Evolutionary conservation across 306 rosid species (phyloP).

Genomic region (Fragaria ananassa): DNA sequence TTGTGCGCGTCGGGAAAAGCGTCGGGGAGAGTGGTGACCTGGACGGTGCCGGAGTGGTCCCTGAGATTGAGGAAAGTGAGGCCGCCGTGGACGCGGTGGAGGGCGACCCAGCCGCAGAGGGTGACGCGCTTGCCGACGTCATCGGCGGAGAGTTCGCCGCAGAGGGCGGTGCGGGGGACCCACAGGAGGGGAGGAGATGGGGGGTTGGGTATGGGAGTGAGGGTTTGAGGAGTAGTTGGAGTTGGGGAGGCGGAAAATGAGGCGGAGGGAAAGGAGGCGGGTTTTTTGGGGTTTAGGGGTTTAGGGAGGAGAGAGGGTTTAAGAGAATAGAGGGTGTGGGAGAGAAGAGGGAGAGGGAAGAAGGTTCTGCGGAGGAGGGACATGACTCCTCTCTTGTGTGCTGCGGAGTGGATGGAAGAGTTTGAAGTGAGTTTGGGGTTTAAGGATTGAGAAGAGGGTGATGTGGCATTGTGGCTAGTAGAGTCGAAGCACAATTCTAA

Average conservation of each 20-base stretch:
- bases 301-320: background rate
- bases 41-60: conserved; percentile 79
- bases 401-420: background rate
- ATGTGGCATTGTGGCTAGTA: no score
- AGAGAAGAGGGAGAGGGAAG: conserved; percentile 11
- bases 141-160: conserved; percentile 52
- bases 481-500: no score
- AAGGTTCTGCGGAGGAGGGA: conserved; percentile 44
- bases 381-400: conserved; percentile 32
- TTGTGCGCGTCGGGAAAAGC: conserved; percentile 77
- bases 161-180: conserved; percentile 57
- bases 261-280: conserved; percentile 18
- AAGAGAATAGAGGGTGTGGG: conserved; percentile 12
- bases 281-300: background rate
- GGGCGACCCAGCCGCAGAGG: conserved; percentile 96
- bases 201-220: conserved; percentile 13
- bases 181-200: conserved; percentile 39
- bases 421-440: background rate
- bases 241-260: background rate
- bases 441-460: background rate
- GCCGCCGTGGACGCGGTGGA: conserved; percentile 87
- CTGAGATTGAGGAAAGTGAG: conserved; percentile 78
- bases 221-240: conserved; percentile 42
- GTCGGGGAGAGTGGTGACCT: conserved; percentile 94
- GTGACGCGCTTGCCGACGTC: conserved; percentile 66